These are phyloP conservation scores for Raphanus hybrid DNA, from an alignment of 441 rosid species.

Conservation along the genomic window DNA sequence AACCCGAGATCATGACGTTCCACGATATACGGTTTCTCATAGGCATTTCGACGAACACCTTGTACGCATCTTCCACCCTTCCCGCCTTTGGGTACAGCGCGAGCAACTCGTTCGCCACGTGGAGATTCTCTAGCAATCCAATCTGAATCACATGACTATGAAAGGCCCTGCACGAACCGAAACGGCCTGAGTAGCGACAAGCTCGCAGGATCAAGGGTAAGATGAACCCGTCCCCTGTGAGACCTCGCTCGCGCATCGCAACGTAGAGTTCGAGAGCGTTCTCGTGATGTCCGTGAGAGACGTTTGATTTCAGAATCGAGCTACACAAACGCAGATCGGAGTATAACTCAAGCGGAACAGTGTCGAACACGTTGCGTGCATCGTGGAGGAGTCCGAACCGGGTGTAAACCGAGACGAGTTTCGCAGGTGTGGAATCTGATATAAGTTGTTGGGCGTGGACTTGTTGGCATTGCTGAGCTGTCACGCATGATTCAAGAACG, in stretches of 20 bases:
- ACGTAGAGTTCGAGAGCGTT: constrained; percentile 52
- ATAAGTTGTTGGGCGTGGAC: constrained; percentile 50
- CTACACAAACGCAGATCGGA: constrained; percentile 60
- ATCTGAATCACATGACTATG: constrained; percentile 56
- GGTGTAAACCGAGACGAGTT: constrained; percentile 54
- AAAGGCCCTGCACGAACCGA: constrained; percentile 42
- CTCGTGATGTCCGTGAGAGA: constrained; percentile 47
- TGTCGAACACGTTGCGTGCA: constrained; percentile 60
- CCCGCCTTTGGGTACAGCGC: constrained; percentile 58
- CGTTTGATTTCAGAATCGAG: constrained; percentile 59
- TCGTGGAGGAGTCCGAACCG: constrained; percentile 48
- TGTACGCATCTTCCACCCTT: constrained; percentile 47
- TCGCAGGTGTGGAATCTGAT: constrained; percentile 51
- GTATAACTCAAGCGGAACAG: constrained; percentile 35
- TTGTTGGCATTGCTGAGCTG: constrained; percentile 48
- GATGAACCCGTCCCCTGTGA: constrained; percentile 62
- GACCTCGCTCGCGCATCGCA: constrained; percentile 55
- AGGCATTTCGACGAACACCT: constrained; percentile 66
- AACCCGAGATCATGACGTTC: constrained; percentile 70
- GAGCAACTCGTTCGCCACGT: constrained; percentile 69
- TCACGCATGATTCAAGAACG: constrained; percentile 50
- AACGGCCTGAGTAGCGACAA: constrained; percentile 43
- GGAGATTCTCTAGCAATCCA: constrained; percentile 51
- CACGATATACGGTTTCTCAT: constrained; percentile 63
- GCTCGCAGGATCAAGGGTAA: constrained; percentile 52